Base-by-base conservation (phyloP, 2,329 filamentous ascomycete species). In the Aspergillus latus region DNA sequence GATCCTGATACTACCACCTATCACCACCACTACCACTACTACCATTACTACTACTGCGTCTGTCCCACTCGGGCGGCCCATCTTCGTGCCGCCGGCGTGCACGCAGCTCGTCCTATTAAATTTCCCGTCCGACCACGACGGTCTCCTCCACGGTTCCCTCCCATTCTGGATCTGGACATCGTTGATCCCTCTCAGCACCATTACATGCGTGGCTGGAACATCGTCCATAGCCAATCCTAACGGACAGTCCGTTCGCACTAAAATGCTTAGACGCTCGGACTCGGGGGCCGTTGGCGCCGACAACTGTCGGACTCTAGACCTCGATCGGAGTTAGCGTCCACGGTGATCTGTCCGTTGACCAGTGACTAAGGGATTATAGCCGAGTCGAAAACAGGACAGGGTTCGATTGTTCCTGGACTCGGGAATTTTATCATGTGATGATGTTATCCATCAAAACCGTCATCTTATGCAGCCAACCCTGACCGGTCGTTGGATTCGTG, bases 381-480 rank as follows among this genome's bases (percentile, higher is more conserved):
- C 34, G 34, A 49, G 21, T 6, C 48, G 13, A 43, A 21, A n/a
- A 7, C 15, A 13, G n/a, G 10, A 15, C 49, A 37, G 10, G 40
- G 32, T 37, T 21, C 8, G 39, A 5, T 42, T n/a, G 50, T 46
- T 39, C 32, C 50, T 47, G 42, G 32, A 13, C 34, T 40, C 50
- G 39, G 32, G 42, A 40, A 44, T 47, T 43, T 46, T 34, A 46
- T 47, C 50, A 52, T 47, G 43, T 52, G 50, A 52, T 52, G 50
- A 52, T 52, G 50, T 52, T 43, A 52, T 52, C 40, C 10, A 30
- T 40, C 42, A 46, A 47, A 34, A n/a, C 28, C 11, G 26, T 28
- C 21, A 21, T 21, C 21, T 21, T 21, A 21, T 21, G 21, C 21
- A 21, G 21, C 21, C 21, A 21, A 21, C 21, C 21, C 21, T 21